Evolutionary conservation across 352 stramenopile species (phyloP), one percentile per base, ranked within the genome.

Genomic region (Phytophthora brassicae): DNA sequence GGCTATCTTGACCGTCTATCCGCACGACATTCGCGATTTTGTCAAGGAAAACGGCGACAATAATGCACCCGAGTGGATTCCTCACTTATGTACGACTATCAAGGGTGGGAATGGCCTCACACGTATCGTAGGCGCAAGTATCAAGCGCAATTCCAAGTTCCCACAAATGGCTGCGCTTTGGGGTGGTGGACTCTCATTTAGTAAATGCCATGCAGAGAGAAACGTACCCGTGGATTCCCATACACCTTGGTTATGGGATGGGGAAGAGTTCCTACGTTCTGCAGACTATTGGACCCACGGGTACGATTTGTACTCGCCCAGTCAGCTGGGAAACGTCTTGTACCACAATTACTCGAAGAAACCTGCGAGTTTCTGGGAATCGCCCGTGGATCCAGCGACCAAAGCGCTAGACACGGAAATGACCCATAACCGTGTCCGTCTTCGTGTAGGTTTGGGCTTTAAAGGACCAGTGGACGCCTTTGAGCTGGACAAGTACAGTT

Each of bases 1-100:
- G 84, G 84, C 81, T 11, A 68, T 92, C 47, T 64, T 92, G 28
- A 75, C 79, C 3, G 88, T 82, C 14, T 92, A 92, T 43, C 47
- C 89, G 39, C 83, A 92, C 54, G 77, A 92, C 54, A 77, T 88
- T 22, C 73, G 90, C n/a, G n/a, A n/a, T n/a, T n/a, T n/a, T n/a
- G n/a, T n/a, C n/a, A n/a, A n/a, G n/a, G n/a, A n/a, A n/a, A n/a
- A n/a, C n/a, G n/a, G n/a, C n/a, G n/a, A n/a, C n/a, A n/a, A n/a
- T n/a, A n/a, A n/a, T n/a, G n/a, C n/a, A 17, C 77, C 77, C 2
- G 68, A 75, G 17, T 90, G 74, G 66, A 65, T 91, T 0, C 82
- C 82, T 12, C 84, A 94, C 46, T 56, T 92, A 23, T 92, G 84
- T 54, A 88, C 75, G 19, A 89, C 78, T 0, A 79, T 83, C 6